Percentiles rank a stretch among this genome's conserved stretches.
phyloP scores from a whole-genome alignment of 495 filamentous ascomycete species.

The Aspergillus bertholletiae region DNA sequence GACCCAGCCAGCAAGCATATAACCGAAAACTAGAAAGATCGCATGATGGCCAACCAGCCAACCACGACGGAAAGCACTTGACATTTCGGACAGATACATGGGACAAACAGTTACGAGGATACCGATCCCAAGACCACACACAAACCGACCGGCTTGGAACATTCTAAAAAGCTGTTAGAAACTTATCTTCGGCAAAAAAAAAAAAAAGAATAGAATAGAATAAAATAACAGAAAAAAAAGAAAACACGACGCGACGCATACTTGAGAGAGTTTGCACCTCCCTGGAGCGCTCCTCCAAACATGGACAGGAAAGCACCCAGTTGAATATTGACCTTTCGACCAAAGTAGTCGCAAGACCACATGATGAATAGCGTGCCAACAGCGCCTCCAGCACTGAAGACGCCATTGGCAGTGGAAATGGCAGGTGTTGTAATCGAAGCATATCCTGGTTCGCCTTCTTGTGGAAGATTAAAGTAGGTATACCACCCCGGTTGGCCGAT shows the following conservation, averaged over 20 bases:
- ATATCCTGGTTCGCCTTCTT: conserved; percentile 38
- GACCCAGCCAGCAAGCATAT: conserved; percentile 41
- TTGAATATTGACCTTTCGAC: conserved; percentile 43
- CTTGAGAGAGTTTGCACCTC: conserved; percentile 37
- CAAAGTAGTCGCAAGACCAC: conserved; percentile 41
- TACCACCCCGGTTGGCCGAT: conserved; percentile 53
- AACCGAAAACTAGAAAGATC: conserved; percentile 41
- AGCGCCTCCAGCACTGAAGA: conserved; percentile 44
- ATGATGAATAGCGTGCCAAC: conserved; percentile 40
- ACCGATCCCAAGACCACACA: conserved; percentile 46
- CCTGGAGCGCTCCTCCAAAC: conserved; percentile 44
- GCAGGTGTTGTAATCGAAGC: conserved; percentile 40
- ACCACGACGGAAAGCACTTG: conserved; percentile 32
- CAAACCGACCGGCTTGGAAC: conserved; percentile 47
- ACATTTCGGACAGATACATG: conserved; percentile 42
- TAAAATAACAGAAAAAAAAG: no score
- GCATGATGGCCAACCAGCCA: conserved; percentile 37
- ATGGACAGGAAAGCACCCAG: conserved; percentile 39
- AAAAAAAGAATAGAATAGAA: neutral
- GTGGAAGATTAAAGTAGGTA: conserved; percentile 40
- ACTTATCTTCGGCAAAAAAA: neutral
- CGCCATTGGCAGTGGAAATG: conserved; percentile 47
- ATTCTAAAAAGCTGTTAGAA: conserved; percentile 21
- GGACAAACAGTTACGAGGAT: conserved; percentile 44
- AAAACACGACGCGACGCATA: no score